Evolutionary conservation across 495 filamentous ascomycete genomes (phyloP).

Genomic region (Penicillium simplicissimum): DNA sequence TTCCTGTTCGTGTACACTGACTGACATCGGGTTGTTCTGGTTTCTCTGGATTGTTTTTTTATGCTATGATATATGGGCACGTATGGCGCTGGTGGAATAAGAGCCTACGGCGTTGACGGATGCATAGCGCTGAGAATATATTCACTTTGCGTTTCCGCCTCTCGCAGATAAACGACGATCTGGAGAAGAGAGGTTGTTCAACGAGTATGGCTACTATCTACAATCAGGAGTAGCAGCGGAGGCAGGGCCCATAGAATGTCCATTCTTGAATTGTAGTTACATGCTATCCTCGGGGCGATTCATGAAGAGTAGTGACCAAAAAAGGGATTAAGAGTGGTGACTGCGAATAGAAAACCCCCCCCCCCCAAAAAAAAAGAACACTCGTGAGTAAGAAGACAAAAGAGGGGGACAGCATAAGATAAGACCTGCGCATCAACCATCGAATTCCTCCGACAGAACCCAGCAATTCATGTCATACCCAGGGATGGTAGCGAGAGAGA

Average conservation of each 20-base stretch:
- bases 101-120: constrained; percentile 9
- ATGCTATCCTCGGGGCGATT: constrained; percentile 22
- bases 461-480: constrained; percentile 8
- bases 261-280: constrained; percentile 28
- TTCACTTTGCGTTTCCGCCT: not conserved
- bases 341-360: constrained; percentile 9
- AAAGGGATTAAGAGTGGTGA: constrained; percentile 21
- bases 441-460: constrained; percentile 16
- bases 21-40: not conserved
- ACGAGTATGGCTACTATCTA: no score
- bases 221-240: not conserved
- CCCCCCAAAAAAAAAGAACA: constrained; percentile 13
- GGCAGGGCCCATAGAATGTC: constrained; percentile 14
- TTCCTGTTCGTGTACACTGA: not conserved
- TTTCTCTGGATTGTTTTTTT: not conserved
- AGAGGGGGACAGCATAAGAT: constrained; percentile 27
- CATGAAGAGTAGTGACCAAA: constrained; percentile 11
- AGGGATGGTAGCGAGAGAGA: constrained; percentile 4
- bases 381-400: constrained; percentile 9
- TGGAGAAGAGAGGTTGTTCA: no score
- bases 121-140: constrained; percentile 22
- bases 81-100: constrained; percentile 13
- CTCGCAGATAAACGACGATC: no score
- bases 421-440: constrained; percentile 36
- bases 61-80: not conserved